Evolutionary conservation across 2,329 filamentous ascomycete species (phyloP).

Genomic region (Paramyrothecium roridum): DNA sequence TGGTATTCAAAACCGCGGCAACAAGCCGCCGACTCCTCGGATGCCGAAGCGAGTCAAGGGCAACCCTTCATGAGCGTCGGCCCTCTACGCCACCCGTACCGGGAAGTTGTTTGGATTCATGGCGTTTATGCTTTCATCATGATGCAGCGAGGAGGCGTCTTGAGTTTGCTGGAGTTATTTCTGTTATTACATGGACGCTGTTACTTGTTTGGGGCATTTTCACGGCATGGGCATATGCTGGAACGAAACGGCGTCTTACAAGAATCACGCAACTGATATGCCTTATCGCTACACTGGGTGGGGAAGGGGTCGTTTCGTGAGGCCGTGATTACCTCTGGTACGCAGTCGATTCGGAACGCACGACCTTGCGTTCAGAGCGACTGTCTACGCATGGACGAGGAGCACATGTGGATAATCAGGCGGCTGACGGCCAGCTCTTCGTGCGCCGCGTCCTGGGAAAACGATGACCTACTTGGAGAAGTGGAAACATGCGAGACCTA

Average conservation of each 20-base stretch:
- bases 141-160: conserved; percentile 34
- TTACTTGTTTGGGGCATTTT: conserved; percentile 10
- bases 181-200: conserved; percentile 15
- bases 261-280: too few relatives aligned
- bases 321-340: conserved; percentile 2
- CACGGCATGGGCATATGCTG: conserved; percentile 13
- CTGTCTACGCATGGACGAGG: too few relatives aligned
- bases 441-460: neutral
- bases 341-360: too few relatives aligned
- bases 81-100: neutral
- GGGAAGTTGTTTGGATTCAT: conserved; percentile 7
- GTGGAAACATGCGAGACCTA: conserved; percentile 9
- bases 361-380: too few relatives aligned
- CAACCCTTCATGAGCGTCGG: conserved; percentile 30
- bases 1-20: conserved; percentile 44
- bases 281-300: conserved; percentile 7
- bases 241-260: too few relatives aligned
- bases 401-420: too few relatives aligned
- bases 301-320: conserved; percentile 12
- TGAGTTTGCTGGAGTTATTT: conserved; percentile 17
- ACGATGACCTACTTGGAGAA: conserved; percentile 11
- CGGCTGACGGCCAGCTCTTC: too few relatives aligned
- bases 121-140: conserved; percentile 26
- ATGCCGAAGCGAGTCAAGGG: conserved; percentile 54
- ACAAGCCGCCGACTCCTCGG: conserved; percentile 55